Base-by-base conservation (phyloP, 1,284 basidiomycete species). In the Xerocomus minutiporus region DNA sequence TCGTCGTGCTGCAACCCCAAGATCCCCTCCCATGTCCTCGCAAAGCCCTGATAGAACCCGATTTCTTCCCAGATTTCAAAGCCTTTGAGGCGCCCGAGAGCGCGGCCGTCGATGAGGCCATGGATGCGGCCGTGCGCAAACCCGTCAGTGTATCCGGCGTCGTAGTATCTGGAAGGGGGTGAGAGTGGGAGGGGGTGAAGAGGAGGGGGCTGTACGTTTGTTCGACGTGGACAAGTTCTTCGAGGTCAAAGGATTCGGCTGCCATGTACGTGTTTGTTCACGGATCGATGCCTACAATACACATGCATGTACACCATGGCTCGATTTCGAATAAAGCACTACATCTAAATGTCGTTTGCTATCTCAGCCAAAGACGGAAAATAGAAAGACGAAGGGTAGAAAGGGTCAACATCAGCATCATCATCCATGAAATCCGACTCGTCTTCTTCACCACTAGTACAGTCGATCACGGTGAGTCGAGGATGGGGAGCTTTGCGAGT, bases 1-100 rank as follows among this genome's bases (percentile, higher is more conserved):
- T 82, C 75, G 13, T 63, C 63, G 17, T 63, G 64, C 17, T 8
- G 38, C 20, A 12, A 6, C 5, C 20, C 20, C 40, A 73, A 74
- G 50, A 84, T 66, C 1, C 74, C 73, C 50, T 75, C 67, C 88
- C 91, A 97, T 54, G 86, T 79, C 49, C 64, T 58, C 4, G 92
- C 91, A 64, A 88, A 88, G 3, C 93, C 95, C 63, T 91, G 81
- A 66, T 96, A 96, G 66, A 88, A 97, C 2, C 91, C 94, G 6
- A 98, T 79, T 69, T 98, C 96, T 69, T 97, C 93, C 93, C 95
- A 97, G 68, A 97, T 83, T 71, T 96, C 93, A 69, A 88, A 97
- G 0, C 91, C 93, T 66, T 97, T 95, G 63, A 93, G 87, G 56
- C 85, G 80, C 1, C 95, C 96, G 4, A 97, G 76, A 3, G 88